phyloP scores from a whole-genome alignment of 169 alveolate species.

The Perkinsus chesapeaki region DNA sequence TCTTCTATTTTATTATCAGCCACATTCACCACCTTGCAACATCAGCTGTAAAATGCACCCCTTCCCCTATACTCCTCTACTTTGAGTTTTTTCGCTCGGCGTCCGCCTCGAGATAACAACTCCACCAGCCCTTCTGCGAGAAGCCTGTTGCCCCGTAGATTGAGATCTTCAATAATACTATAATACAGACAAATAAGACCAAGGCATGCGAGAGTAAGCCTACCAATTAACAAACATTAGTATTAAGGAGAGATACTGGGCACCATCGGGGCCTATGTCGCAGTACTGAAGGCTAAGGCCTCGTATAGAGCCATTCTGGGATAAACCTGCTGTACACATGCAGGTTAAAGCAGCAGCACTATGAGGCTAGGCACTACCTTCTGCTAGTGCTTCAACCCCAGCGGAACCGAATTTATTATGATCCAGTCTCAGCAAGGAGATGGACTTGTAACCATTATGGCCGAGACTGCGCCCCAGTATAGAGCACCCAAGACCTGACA shows the following conservation, averaged over 20 bases:
- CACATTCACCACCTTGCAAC: not conserved
- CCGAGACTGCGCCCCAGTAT: not conserved
- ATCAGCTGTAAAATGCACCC: not conserved
- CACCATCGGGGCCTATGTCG: slow-evolving; percentile 12
- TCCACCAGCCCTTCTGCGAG: not conserved
- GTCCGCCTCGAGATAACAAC: not conserved
- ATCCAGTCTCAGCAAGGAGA: not conserved
- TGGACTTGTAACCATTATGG: not conserved
- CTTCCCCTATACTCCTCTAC: not conserved
- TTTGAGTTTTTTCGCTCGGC: not conserved
- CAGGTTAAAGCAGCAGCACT: too few species aligned
- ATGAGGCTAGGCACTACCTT: not conserved
- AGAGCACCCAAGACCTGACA: not conserved
- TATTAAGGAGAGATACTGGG: not conserved
- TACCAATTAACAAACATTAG: not conserved
- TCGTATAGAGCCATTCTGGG: not conserved
- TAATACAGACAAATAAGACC: not conserved
- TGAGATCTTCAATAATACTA: not conserved
- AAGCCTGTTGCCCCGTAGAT: not conserved
- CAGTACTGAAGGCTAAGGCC: slow-evolving; percentile 8
- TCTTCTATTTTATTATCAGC: not conserved
- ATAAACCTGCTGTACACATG: not conserved
- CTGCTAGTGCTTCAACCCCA: not conserved
- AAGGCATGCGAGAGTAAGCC: not conserved
- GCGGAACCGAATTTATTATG: not conserved